Evolutionary conservation across 164 flowering plant genomes (phyloP).

Genomic region (Vitis amurensis): DNA sequence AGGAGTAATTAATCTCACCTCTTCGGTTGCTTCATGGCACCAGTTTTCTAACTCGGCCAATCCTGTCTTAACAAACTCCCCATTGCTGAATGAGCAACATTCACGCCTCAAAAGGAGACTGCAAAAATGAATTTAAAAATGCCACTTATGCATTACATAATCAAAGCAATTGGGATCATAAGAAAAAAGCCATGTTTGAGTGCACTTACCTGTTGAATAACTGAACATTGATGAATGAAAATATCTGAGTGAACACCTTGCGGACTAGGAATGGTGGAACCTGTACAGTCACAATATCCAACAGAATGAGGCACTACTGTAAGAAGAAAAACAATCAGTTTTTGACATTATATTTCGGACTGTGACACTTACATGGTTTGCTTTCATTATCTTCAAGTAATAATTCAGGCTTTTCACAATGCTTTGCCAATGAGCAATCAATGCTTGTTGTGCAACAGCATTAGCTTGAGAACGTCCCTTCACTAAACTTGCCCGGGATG

Average conservation of each 20-base stretch:
- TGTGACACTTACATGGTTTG: slow-evolving; percentile 56
- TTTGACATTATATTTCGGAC: neutral
- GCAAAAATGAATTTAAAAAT: no score
- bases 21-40: no score
- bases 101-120: no score
- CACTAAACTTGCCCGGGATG: slow-evolving; percentile 67
- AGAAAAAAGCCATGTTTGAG: neutral
- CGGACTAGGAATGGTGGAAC: slow-evolving; percentile 67
- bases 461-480: slow-evolving; percentile 78
- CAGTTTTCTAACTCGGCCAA: no score
- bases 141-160: no score
- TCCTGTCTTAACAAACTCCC: no score
- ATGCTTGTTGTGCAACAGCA: slow-evolving; percentile 76
- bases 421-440: slow-evolving; percentile 85
- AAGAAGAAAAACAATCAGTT: neutral
- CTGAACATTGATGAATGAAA: slow-evolving; percentile 82
- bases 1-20: no score
- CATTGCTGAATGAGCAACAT: no score
- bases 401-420: slow-evolving; percentile 61
- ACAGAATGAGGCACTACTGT: neutral
- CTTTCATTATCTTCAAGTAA: slow-evolving; percentile 61
- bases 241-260: slow-evolving; percentile 69
- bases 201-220: slow-evolving; percentile 64
- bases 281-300: slow-evolving; percentile 30
- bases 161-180: neutral